Conservation (phyloP, 805 yeast species). For the Saturnispora saitoi region DNA sequence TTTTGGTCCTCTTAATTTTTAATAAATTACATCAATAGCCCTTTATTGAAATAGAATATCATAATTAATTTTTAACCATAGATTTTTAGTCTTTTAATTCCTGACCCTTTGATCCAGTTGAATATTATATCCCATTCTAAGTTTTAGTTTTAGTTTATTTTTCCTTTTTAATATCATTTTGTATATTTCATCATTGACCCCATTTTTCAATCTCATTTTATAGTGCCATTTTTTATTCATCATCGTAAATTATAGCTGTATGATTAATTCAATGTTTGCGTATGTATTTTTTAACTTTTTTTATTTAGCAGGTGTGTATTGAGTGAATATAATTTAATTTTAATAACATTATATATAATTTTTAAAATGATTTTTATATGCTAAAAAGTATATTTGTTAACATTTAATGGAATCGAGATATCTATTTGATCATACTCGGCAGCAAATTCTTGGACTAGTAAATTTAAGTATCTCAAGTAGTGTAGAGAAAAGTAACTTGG, state of each 20-base stretch:
- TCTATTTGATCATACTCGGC: conserved; percentile 16
- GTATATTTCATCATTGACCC: conserved; percentile 1
- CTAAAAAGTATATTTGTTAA: background rate
- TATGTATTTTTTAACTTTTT: conserved; percentile 3
- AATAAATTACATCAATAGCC: background rate
- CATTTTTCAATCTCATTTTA: background rate
- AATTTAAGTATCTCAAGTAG: conserved; percentile 21
- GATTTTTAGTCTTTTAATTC: background rate
- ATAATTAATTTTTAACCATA: conserved; percentile 1
- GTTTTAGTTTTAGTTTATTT: no score
- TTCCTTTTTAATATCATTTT: background rate
- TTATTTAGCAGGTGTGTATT: background rate
- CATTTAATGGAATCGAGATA: background rate
- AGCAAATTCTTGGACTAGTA: conserved; percentile 21
- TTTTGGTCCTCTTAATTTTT: background rate
- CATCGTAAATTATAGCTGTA: conserved; percentile 8
- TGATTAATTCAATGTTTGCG: conserved; percentile 4
- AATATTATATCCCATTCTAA: background rate
- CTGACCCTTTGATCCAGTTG: background rate
- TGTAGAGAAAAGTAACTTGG: conserved; percentile 45
- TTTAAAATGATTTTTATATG: no score
- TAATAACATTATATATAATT: background rate
- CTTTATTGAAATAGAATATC: background rate
- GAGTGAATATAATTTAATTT: background rate
- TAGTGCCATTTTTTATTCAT: background rate